Evolutionary conservation across 495 filamentous ascomycete genomes (phyloP).

Genomic region (Penicillium salamii): DNA sequence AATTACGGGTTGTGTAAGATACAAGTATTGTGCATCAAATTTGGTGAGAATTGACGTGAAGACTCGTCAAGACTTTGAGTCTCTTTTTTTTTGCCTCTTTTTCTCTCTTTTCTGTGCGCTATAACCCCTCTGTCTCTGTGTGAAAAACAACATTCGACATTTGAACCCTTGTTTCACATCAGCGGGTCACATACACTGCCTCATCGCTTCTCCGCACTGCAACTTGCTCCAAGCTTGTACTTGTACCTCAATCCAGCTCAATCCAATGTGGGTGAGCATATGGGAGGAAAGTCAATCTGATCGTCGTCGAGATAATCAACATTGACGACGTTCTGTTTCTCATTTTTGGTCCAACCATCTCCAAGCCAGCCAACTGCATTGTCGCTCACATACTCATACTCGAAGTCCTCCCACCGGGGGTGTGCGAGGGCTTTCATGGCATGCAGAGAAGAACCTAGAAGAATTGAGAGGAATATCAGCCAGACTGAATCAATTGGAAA

Average conservation of each 20-base stretch:
- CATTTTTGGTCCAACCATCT: conserved; percentile 42
- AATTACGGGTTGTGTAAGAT: not conserved
- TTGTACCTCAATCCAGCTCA: no score
- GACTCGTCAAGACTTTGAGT: not conserved
- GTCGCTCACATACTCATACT: conserved; percentile 37
- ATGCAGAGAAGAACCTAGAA: conserved; percentile 39
- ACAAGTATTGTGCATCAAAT: not conserved
- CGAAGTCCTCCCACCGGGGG: conserved; percentile 43
- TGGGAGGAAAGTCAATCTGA: conserved; percentile 35
- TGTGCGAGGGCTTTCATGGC: conserved; percentile 32
- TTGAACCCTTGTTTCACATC: no score
- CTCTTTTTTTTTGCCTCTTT: not conserved
- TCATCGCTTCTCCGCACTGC: no score
- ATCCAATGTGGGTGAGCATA: no score
- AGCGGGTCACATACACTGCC: no score
- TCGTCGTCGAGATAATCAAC: conserved; percentile 42
- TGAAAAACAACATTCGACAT: no score
- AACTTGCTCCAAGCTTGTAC: no score
- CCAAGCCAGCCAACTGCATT: conserved; percentile 40
- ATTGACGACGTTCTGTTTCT: conserved; percentile 28
- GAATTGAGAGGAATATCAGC: conserved; percentile 1
- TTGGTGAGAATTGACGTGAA: not conserved
- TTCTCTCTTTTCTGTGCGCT: not conserved
- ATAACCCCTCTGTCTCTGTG: no score
- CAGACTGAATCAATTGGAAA: no score